Evolutionary conservation across 208 protist species (phyloP).

Genomic region (Acanthamoeba triangularis): DNA sequence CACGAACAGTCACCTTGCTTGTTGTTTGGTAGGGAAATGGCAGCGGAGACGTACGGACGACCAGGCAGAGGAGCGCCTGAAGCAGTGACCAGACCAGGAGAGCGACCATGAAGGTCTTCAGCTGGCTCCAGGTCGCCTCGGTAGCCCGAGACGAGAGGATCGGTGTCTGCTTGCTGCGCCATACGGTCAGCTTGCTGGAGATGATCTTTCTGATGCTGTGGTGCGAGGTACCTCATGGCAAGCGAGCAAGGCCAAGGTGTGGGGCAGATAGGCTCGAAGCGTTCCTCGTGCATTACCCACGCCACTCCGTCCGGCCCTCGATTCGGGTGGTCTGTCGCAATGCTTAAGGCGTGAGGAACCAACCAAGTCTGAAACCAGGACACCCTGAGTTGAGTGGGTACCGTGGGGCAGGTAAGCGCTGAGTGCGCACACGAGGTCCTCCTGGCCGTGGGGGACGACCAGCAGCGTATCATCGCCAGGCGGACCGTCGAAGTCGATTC

Average conservation of each 20-base stretch:
- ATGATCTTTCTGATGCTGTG: no score
- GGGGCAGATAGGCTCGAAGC: not conserved
- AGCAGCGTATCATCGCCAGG: not conserved
- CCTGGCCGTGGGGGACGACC: not conserved
- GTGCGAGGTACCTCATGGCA: not conserved
- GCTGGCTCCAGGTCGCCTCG: not conserved
- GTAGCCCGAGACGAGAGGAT: not conserved
- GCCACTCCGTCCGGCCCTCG: not conserved
- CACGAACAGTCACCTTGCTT: no score
- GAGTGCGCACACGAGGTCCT: not conserved
- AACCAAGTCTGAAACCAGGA: no score
- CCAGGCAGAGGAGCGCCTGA: not conserved
- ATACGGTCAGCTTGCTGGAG: not conserved
- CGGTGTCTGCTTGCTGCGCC: not conserved
- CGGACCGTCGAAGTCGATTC: not conserved
- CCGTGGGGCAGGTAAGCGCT: not conserved
- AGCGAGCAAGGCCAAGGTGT: not conserved
- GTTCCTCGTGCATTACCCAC: not conserved
- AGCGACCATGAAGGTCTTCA: not conserved
- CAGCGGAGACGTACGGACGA: not conserved
- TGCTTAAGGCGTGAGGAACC: not conserved
- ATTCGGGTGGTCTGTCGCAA: not conserved
- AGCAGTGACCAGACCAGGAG: not conserved
- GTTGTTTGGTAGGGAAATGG: no score
- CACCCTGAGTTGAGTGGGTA: not conserved